Evolutionary conservation across 208 protist species (phyloP).

Genomic region (Entamoeba invadens): DNA sequence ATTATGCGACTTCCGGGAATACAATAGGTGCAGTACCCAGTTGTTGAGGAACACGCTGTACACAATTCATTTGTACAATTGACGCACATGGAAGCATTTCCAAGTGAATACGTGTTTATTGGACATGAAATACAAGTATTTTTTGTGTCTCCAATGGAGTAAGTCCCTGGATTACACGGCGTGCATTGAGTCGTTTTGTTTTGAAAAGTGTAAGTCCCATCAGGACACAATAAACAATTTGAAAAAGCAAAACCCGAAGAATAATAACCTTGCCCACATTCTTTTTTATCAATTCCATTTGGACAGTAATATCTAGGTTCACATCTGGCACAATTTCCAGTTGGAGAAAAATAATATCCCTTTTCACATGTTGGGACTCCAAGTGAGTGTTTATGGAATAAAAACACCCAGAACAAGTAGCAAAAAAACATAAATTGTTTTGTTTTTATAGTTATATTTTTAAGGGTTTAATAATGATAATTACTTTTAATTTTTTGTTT

Average conservation of each 20-base stretch:
- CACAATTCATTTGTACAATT: background rate
- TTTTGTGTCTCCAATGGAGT: background rate
- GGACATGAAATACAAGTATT: background rate
- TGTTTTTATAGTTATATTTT: too few species aligned
- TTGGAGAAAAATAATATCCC: background rate
- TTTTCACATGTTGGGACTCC: background rate
- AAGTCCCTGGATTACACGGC: background rate
- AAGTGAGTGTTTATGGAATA: too few species aligned
- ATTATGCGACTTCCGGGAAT: too few species aligned
- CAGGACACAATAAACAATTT: background rate
- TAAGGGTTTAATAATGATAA: too few species aligned
- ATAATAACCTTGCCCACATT: background rate
- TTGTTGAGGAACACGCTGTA: background rate
- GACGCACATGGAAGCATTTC: background rate
- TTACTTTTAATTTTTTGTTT: too few species aligned
- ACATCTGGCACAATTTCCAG: background rate
- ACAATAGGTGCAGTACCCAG: background rate
- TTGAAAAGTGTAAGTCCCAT: background rate
- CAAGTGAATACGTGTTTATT: background rate
- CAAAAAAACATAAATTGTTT: too few species aligned
- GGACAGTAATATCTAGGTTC: background rate
- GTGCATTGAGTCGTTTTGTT: background rate
- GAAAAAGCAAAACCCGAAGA: background rate
- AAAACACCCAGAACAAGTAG: too few species aligned
- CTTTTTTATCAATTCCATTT: background rate